Evolutionary conservation across 805 yeast genomes (phyloP).

Genomic region (Metschnikowia noctiluminum): DNA sequence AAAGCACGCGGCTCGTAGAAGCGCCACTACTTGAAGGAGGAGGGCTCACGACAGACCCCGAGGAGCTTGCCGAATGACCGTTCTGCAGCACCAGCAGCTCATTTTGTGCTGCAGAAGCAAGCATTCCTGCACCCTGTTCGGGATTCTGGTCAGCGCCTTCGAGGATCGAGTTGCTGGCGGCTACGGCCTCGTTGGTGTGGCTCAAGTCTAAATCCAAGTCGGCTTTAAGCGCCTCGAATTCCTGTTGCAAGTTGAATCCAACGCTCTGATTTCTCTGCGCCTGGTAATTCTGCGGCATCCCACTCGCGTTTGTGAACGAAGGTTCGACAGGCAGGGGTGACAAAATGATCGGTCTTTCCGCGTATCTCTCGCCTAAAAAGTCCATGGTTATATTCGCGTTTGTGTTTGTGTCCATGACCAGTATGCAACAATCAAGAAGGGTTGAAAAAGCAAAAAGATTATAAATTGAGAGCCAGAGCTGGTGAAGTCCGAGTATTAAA

Average conservation of each 20-base stretch:
- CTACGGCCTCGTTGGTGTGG: conserved; percentile 12
- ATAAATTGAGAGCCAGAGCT: no score
- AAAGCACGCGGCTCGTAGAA: conserved; percentile 3
- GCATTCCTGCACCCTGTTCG: not conserved
- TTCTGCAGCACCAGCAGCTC: not conserved
- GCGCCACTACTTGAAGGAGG: not conserved
- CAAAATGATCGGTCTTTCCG: conserved; percentile 38
- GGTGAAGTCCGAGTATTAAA: no score
- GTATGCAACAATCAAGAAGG: no score
- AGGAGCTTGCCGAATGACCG: not conserved
- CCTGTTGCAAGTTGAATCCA: conserved; percentile 45
- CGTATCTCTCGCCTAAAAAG: conserved; percentile 4
- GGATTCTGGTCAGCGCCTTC: not conserved
- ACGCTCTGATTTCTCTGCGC: conserved; percentile 39
- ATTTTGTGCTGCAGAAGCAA: not conserved
- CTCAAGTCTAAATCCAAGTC: conserved; percentile 45
- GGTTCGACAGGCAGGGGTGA: conserved; percentile 36
- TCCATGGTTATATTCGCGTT: not conserved
- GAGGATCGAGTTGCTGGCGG: not conserved
- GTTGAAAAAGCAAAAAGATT: no score
- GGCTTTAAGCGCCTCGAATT: conserved; percentile 44
- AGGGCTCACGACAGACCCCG: not conserved
- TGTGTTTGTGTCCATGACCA: not conserved
- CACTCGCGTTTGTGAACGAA: not conserved
- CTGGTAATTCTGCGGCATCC: conserved; percentile 1